Evolutionary conservation across 2,329 filamentous ascomycete species (phyloP), one percentile per base, ranked within the genome.

Genomic region (Chaetomium sp.): DNA sequence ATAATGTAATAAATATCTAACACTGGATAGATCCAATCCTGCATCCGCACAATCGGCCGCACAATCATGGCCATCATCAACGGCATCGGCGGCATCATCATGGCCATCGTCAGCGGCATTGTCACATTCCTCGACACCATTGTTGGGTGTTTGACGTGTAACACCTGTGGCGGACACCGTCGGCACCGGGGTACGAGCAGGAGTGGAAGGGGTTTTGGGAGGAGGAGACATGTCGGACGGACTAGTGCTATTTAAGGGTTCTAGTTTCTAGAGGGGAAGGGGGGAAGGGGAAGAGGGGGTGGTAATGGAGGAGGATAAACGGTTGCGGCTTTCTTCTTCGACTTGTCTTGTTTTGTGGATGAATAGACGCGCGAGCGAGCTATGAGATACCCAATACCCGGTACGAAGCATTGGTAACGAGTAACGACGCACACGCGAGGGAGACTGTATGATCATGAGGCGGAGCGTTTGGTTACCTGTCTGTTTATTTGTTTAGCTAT

Each of bases 51-150:
- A 64, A 85, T 89, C 70, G 86, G 86, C 53, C 74, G 74, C 61
- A 79, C 78, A 67, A 77, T 89, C 59, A 88, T 86, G 79, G 80
- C 81, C 65, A 78, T 89, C 65, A 78, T 89, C 63, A 79, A 81
- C 62, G 85, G 80, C 64, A 82, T 89, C 64, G 86, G 81, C 53
- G 69, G 72, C 61, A 80, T 88, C 71, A 74, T 86, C 52, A 79
- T 78, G 61, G 82, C 83, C 65, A 85, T 89, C 67, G 80, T 89
- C 70, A 78, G 77, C 69, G 87, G 82, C 65, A 71, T 89, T 65
- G 82, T 87, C 59, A 71, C 77, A 56, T 76, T 88, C 71, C 77
- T 84, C 70, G 78, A 80, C 68, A 82, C 86, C 70, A 76, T 89
- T 69, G 80, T 89, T 70, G 76, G 76, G 60, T 88, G 81, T 75